phyloP scores from a whole-genome alignment of 495 filamentous ascomycete species.

The Neurospora discreta region DNA sequence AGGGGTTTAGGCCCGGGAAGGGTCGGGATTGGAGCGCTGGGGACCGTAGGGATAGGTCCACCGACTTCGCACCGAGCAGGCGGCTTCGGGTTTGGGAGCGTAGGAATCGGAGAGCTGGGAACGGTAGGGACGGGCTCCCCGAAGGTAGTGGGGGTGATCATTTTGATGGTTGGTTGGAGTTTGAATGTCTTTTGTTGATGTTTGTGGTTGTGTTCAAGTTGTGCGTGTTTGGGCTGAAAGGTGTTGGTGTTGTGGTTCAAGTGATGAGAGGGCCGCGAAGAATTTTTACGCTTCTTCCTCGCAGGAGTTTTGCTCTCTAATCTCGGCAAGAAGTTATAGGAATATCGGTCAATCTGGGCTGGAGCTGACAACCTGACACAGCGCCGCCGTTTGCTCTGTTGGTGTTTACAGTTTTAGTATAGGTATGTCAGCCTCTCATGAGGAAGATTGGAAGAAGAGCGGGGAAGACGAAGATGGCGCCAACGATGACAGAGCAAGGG shows the following conservation, averaged over 20 bases:
- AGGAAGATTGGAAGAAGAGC: background rate
- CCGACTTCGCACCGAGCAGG: background rate
- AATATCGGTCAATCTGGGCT: background rate
- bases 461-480: background rate
- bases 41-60: background rate
- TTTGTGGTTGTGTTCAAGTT: background rate
- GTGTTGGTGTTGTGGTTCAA: background rate
- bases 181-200: background rate
- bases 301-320: background rate
- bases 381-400: background rate
- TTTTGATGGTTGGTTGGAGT: background rate
- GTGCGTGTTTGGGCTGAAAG: background rate
- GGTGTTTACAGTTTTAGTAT: too few species aligned
- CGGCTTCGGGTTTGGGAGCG: background rate
- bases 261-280: background rate
- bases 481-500: background rate
- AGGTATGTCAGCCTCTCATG: background rate
- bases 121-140: background rate
- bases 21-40: background rate
- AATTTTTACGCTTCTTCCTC: background rate
- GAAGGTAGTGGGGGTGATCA: background rate
- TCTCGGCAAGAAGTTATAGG: background rate
- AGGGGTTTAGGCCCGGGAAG: background rate
- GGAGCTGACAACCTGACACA: background rate
- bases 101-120: background rate